Base-by-base conservation (phyloP, 768 basidiomycete species). In the Daedaleopsis nitida region DNA sequence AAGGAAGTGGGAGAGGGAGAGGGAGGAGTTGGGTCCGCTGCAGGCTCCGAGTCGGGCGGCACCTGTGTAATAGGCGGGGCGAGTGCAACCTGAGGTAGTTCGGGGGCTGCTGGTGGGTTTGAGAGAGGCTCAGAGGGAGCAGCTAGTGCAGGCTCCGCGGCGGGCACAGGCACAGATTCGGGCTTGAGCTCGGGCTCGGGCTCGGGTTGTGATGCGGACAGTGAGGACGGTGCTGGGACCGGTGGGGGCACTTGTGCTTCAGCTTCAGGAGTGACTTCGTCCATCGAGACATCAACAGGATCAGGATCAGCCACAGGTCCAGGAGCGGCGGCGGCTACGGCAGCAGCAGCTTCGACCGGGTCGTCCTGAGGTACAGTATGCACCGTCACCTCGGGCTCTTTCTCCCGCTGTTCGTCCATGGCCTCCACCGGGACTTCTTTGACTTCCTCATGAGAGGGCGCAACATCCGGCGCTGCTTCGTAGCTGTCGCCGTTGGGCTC, bases 271-370 rank as follows among this genome's bases (percentile, higher is more conserved):
- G 55, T 23, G 9, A 21, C 42, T 8, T 55, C 57, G 16, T 13
- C 49, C 62, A 63, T 63, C 38, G 52, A n/a, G 5, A 63, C 53
- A 27, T 63, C 62, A 27, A 34, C 62, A 13, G 63, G 50, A 9
- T 59, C 55, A 6, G 55, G 16, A 5, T 51, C 35, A 16, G n/a
- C n/a, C n/a, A n/a, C n/a, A n/a, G 58, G 50, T 1, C 45, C 55
- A 8, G 51, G 24, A 1, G 35, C 39, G 3, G 43, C 58, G 5
- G 55, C 63, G 5, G 58, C 48, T 9, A 43, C 57, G 2, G 57
- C 58, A 11, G 50, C 63, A 10, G 53, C 38, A 34, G 32, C 57
- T n/a, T 59, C 53, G 3, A 21, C 35, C 10, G 34, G 11, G n/a
- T 42, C 52, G 39, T 62, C 56, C 21, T 62, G 56, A 3, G 61